phyloP scores from a whole-genome alignment of 169 alveolate species.

The Cyclospora cayetanensis region DNA sequence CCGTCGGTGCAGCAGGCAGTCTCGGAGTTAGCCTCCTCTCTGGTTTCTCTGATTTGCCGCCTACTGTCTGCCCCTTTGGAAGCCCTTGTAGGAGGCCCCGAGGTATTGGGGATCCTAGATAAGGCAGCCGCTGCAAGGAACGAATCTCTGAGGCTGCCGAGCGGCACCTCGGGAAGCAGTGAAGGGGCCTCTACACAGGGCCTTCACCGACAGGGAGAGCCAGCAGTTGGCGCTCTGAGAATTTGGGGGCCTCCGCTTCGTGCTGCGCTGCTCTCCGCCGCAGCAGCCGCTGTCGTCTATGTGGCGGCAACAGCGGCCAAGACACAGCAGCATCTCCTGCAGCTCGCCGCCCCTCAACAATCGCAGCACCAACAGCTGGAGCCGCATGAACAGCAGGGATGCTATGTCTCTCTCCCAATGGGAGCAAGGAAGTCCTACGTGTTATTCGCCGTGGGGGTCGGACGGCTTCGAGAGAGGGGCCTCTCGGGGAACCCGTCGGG shows the following conservation, averaged over 20 bases:
- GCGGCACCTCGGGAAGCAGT: neutral
- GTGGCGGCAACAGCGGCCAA: neutral
- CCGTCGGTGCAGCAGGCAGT: conserved; percentile 24
- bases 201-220: neutral
- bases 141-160: neutral
- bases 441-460: neutral
- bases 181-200: neutral
- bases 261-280: conserved; percentile 19
- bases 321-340: conserved; percentile 2
- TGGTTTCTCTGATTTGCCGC: neutral
- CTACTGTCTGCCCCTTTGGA: conserved; percentile 10
- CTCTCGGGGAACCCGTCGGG: neutral
- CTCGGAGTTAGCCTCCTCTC: neutral
- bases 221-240: neutral
- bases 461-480: neutral
- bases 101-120: neutral
- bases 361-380: conserved; percentile 49
- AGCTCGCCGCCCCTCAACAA: neutral
- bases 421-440: neutral
- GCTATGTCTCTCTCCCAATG: neutral
- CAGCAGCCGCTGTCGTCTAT: conserved; percentile 4
- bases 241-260: conserved; percentile 10
- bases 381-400: conserved; percentile 19
- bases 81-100: neutral
- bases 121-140: neutral